Conservation (phyloP, 495 filamentous ascomycete species). For the Choiromyces venosus region DNA sequence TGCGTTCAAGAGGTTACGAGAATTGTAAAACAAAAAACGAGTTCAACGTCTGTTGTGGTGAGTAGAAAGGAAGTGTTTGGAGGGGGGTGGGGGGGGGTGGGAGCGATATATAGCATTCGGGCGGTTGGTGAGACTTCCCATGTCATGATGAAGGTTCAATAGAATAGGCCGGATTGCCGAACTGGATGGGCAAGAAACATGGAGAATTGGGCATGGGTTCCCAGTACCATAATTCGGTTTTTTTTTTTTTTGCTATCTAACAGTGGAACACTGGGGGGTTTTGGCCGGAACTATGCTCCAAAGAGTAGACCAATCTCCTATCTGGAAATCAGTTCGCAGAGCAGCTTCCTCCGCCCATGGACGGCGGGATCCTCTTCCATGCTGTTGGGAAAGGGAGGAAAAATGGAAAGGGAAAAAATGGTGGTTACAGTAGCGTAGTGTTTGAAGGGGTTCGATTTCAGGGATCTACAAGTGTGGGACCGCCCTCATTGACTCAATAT, state of each 20-base stretch:
- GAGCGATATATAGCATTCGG: slow-evolving; percentile 34
- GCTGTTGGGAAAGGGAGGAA: background rate
- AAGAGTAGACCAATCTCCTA: background rate
- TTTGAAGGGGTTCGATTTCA: background rate
- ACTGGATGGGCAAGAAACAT: background rate
- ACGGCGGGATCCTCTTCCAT: background rate
- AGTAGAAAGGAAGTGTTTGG: slow-evolving; percentile 9
- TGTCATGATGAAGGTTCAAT: background rate
- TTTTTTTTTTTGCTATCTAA: background rate
- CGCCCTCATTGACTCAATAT: background rate
- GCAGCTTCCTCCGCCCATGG: background rate
- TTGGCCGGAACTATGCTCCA: background rate
- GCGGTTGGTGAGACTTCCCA: slow-evolving; percentile 18
- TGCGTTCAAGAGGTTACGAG: slow-evolving; percentile 31
- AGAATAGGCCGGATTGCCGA: background rate
- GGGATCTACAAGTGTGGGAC: background rate
- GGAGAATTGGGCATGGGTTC: background rate
- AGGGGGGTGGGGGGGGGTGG: slow-evolving; percentile 12
- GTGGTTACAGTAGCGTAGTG: background rate
- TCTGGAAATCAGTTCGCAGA: background rate
- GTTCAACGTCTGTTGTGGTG: slow-evolving; percentile 27
- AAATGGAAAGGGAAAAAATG: background rate
- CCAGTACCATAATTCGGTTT: background rate
- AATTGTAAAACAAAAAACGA: slow-evolving; percentile 21
- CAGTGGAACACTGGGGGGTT: background rate